A percentile compares a stretch with the other conserved stretches of the same genome.
Evolutionary conservation across 2,329 filamentous ascomycete genomes (phyloP).

Genomic region (Penicillium italicum): DNA sequence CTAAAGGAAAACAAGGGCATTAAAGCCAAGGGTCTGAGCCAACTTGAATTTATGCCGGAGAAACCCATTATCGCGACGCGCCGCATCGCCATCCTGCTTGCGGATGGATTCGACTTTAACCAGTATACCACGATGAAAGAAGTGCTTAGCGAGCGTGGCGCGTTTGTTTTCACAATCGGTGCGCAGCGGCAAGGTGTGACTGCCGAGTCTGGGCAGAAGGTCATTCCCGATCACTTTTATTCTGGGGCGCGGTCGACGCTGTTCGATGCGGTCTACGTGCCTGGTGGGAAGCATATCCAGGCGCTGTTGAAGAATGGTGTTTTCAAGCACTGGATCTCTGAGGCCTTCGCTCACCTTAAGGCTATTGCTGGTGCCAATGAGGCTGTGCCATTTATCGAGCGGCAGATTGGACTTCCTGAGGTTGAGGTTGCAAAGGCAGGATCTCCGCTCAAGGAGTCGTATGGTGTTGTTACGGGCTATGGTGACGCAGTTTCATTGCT

Average conservation of each 20-base stretch:
- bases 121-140: slow-evolving; percentile 64
- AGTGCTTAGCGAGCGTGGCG: slow-evolving; percentile 59
- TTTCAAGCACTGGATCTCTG: slow-evolving; percentile 71
- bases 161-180: slow-evolving; percentile 70
- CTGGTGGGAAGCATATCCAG: slow-evolving; percentile 62
- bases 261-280: slow-evolving; percentile 76
- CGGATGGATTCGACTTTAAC: slow-evolving; percentile 68
- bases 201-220: slow-evolving; percentile 56
- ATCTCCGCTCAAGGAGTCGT: slow-evolving; percentile 26
- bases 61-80: slow-evolving; percentile 67
- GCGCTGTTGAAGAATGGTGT: slow-evolving; percentile 67
- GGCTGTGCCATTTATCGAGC: slow-evolving; percentile 31
- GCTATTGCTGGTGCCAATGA: slow-evolving; percentile 66
- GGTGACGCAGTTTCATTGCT: slow-evolving; percentile 22
- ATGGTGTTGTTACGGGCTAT: slow-evolving; percentile 35
- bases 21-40: slow-evolving; percentile 59
- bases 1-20: slow-evolving; percentile 62
- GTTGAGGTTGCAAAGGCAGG: slow-evolving; percentile 25
- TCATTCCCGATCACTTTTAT: slow-evolving; percentile 71
- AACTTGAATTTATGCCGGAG: slow-evolving; percentile 62
- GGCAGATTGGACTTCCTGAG: slow-evolving; percentile 28
- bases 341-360: slow-evolving; percentile 79
- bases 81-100: slow-evolving; percentile 70
- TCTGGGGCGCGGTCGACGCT: slow-evolving; percentile 73
- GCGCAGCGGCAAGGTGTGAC: slow-evolving; percentile 64